phyloP scores from a whole-genome alignment of 805 yeast genomes.

The Wickerhamomyces chaumierensis region DNA sequence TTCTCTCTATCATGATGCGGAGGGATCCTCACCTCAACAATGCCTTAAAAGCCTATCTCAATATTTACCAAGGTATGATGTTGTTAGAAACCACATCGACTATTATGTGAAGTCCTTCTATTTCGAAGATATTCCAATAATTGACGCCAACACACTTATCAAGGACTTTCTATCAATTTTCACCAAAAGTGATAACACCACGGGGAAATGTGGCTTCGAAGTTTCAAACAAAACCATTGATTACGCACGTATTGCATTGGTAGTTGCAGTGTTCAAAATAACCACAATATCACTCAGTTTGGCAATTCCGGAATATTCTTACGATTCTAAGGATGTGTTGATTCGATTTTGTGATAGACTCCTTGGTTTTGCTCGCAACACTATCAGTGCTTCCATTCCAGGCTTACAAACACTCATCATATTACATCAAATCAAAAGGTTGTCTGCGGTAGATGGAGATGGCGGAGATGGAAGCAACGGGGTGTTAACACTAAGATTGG shows the following conservation, averaged over 20 bases:
- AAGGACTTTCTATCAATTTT: constrained; percentile 11
- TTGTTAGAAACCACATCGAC: constrained; percentile 7
- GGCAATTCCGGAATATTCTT: background rate
- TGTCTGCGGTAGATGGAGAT: constrained; percentile 14
- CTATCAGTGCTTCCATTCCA: constrained; percentile 9
- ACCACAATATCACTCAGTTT: constrained; percentile 4
- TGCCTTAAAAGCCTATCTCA: constrained; percentile 7
- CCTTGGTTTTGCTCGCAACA: constrained; percentile 6
- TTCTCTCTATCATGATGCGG: constrained; percentile 5
- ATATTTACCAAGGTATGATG: constrained; percentile 12
- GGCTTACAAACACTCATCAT: constrained; percentile 14
- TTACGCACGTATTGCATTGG: constrained; percentile 13
- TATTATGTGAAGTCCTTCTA: constrained; percentile 11
- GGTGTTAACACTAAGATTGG: constrained; percentile 7
- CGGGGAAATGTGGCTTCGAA: constrained; percentile 4
- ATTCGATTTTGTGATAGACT: constrained; percentile 8
- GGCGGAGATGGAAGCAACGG: constrained; percentile 13
- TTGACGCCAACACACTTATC: constrained; percentile 7
- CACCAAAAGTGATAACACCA: constrained; percentile 1
- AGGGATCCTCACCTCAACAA: constrained; percentile 4
- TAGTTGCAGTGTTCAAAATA: constrained; percentile 7
- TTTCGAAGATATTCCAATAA: constrained; percentile 7
- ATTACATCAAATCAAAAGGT: constrained; percentile 6
- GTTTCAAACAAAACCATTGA: constrained; percentile 7
- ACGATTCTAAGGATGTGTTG: constrained; percentile 9